These are phyloP conservation scores for Pezicula rhizophila DNA, from an alignment of 2,329 filamentous ascomycete species.

Conservation along the genomic window DNA sequence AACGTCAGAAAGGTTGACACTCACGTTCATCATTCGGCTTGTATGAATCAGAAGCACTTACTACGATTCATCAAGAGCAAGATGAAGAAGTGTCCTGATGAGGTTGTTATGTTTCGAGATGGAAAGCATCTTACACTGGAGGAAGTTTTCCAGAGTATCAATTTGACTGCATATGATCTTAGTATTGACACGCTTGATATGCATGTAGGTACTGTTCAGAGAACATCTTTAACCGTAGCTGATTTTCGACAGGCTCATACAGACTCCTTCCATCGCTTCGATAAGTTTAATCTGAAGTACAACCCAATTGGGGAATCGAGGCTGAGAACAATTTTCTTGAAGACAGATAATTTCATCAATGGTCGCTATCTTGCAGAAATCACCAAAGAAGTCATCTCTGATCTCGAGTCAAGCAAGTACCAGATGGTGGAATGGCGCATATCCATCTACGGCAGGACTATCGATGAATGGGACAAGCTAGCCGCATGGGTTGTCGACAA, in stretches of 20 bases:
- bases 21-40: conserved; percentile 97
- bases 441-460: conserved; percentile 86
- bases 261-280: conserved; percentile 96
- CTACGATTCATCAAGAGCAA: conserved; percentile 99
- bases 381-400: conserved; percentile 94
- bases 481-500: conserved; percentile 97
- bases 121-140: conserved; percentile 84
- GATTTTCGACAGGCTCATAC: conserved; percentile 66
- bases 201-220: conserved; percentile 60
- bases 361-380: conserved; percentile 95
- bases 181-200: conserved; percentile 98
- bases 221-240: conserved; percentile 1
- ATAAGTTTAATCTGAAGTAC: conserved; percentile 99
- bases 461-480: conserved; percentile 96
- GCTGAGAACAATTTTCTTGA: conserved; percentile 94
- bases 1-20: conserved; percentile 98
- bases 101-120: conserved; percentile 87
- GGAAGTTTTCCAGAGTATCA: conserved; percentile 96
- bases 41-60: conserved; percentile 99
- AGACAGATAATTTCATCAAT: conserved; percentile 96
- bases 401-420: conserved; percentile 97
- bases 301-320: conserved; percentile 96
- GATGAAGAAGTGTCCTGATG: conserved; percentile 97
- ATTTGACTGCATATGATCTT: conserved; percentile 91
- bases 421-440: conserved; percentile 99